Percentiles rank a stretch among this genome's conserved stretches.
Evolutionary conservation across 2,329 filamentous ascomycete species (phyloP).

Genomic region (Pyricularia sp.): DNA sequence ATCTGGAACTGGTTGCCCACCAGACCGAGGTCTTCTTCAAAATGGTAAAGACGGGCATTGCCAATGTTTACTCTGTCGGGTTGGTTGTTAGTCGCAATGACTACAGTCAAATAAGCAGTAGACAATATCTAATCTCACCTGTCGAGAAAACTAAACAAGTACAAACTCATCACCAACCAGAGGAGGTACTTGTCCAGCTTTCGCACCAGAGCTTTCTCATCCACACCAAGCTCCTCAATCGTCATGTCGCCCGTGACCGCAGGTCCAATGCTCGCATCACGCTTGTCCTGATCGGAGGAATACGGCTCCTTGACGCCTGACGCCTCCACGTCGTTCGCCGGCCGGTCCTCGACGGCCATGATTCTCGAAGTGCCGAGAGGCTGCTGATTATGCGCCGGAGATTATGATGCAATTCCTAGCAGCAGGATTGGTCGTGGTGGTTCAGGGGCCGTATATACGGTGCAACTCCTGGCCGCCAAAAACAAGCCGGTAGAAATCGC

Average conservation of each 20-base stretch:
- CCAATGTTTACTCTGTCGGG: constrained; percentile 56
- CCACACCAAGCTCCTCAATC: constrained; percentile 10
- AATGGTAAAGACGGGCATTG: constrained; percentile 55
- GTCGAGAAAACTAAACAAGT: constrained; percentile 69
- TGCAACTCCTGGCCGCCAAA: not conserved
- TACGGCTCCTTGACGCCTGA: not conserved
- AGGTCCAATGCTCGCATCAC: not conserved
- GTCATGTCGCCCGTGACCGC: not conserved
- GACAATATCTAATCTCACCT: too few relatives aligned
- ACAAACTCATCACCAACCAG: constrained; percentile 58
- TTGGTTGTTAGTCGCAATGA: not conserved
- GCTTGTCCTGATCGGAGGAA: not conserved
- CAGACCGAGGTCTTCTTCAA: constrained; percentile 54
- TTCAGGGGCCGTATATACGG: not conserved
- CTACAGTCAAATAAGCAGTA: not conserved
- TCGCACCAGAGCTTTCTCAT: constrained; percentile 49
- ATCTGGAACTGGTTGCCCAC: constrained; percentile 60
- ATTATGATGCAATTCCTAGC: not conserved
- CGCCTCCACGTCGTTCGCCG: not conserved
- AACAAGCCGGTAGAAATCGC: not conserved
- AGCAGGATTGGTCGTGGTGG: not conserved
- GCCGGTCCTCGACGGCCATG: not conserved
- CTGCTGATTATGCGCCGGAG: not conserved
- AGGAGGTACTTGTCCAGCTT: constrained; percentile 58
- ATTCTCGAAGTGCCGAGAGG: not conserved